Evolutionary conservation across 2,329 filamentous ascomycete genomes (phyloP).

Genomic region (Lachnellula hyalina): DNA sequence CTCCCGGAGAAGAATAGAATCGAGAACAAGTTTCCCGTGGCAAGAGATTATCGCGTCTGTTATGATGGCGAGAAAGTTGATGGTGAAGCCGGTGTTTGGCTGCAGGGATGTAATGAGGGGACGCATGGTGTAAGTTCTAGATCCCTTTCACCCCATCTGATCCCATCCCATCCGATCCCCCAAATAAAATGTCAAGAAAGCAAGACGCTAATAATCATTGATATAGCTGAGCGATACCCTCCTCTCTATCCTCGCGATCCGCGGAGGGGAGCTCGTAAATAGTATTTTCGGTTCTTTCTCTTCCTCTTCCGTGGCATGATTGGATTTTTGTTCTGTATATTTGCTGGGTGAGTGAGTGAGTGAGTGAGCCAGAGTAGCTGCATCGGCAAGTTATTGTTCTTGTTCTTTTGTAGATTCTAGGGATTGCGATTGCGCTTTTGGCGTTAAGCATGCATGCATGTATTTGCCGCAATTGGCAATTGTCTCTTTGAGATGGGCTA

Average conservation of each 20-base stretch:
- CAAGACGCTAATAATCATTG: background rate
- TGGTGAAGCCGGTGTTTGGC: constrained; percentile 69
- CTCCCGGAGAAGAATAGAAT: constrained; percentile 46
- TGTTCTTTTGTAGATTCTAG: background rate
- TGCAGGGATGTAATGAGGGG: constrained; percentile 90
- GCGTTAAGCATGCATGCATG: too few relatives aligned
- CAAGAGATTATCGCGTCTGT: constrained; percentile 72
- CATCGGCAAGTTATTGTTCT: background rate
- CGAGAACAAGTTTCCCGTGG: constrained; percentile 56
- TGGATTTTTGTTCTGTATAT: background rate
- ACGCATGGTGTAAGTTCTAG: constrained; percentile 75
- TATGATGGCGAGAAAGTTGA: constrained; percentile 65
- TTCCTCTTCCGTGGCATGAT: background rate
- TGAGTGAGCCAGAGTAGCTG: too few relatives aligned
- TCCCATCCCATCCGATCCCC: too few relatives aligned
- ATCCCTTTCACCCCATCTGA: background rate
- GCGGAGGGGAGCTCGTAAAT: constrained; percentile 72
- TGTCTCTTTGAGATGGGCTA: too few relatives aligned
- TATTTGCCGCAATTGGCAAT: too few relatives aligned
- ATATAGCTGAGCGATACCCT: constrained; percentile 71
- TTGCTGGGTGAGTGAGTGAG: too few relatives aligned
- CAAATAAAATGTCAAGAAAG: too few relatives aligned
- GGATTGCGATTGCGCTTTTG: background rate
- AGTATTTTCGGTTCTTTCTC: constrained; percentile 58
- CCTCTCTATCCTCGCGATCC: constrained; percentile 69